Percentiles rank a stretch among this genome's conserved stretches.
Conservation (phyloP, 805 yeast genomes). For the Starmerella bombi region DNA sequence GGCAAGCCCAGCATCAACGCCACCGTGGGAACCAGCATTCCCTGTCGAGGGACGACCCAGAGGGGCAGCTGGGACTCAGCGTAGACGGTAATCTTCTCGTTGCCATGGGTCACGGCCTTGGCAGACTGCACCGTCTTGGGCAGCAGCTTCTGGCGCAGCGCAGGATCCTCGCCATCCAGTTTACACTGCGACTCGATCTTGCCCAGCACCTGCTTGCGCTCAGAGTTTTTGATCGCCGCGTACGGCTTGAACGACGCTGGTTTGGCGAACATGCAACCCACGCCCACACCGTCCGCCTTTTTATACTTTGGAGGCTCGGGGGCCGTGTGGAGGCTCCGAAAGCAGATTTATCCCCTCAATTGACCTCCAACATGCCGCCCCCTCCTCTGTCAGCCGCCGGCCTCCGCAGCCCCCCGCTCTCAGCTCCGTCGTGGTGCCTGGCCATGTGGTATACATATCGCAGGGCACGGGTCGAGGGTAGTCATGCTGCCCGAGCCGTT, state of each 20-base stretch:
- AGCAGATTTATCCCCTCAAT: too few species aligned
- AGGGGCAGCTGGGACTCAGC: constrained; percentile 51
- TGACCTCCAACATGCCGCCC: too few species aligned
- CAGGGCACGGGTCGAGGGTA: not conserved
- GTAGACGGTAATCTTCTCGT: constrained; percentile 48
- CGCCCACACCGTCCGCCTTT: not conserved
- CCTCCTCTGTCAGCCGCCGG: too few species aligned
- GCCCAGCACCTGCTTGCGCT: constrained; percentile 43
- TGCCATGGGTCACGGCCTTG: constrained; percentile 39
- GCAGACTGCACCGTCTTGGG: constrained; percentile 52
- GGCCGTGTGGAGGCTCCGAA: too few species aligned
- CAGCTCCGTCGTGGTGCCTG: too few species aligned
- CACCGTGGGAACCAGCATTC: constrained; percentile 43
- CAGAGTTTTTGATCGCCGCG: constrained; percentile 72
- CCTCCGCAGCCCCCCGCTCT: too few species aligned
- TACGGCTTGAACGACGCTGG: constrained; percentile 44
- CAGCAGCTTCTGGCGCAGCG: constrained; percentile 30
- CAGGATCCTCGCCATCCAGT: constrained; percentile 12
- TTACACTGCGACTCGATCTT: constrained; percentile 33
- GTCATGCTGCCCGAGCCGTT: constrained; percentile 34
- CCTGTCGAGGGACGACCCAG: constrained; percentile 43
- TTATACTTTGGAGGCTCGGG: not conserved
- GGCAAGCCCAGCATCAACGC: constrained; percentile 63
- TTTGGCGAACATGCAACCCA: constrained; percentile 25
- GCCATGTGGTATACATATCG: too few species aligned